phyloP scores from a whole-genome alignment of 148 eudicot genomes.

The Cornus kousa region DNA sequence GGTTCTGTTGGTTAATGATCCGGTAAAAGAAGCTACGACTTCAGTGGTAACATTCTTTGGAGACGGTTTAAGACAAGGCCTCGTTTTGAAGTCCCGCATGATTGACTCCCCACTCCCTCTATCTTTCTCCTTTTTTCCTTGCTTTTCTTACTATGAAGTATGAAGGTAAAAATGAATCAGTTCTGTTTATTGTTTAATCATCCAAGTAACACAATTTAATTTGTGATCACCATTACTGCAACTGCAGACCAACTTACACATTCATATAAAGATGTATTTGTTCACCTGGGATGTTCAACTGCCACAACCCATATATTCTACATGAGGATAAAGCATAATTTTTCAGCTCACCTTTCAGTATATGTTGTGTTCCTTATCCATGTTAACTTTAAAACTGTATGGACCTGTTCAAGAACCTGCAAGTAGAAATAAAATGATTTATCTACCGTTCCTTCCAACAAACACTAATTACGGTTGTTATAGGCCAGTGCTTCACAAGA shows the following conservation, averaged over 20 bases:
- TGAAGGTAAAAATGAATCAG: not conserved
- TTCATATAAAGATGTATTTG: not conserved
- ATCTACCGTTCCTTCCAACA: constrained; percentile 10
- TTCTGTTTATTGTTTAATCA: not conserved
- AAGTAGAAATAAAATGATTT: constrained; percentile 10
- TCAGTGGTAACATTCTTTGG: too few relatives aligned
- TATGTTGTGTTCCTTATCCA: constrained; percentile 89
- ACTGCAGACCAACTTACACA: not conserved
- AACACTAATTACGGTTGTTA: not conserved
- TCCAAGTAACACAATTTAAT: too few relatives aligned
- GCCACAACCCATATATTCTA: not conserved
- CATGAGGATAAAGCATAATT: not conserved
- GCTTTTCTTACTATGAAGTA: not conserved
- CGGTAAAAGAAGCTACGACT: too few relatives aligned
- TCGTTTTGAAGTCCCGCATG: too few relatives aligned
- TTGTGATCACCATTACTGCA: not conserved
- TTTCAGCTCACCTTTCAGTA: constrained; percentile 51
- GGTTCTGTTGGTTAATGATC: too few relatives aligned
- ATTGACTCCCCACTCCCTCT: too few relatives aligned
- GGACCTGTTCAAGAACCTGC: constrained; percentile 72
- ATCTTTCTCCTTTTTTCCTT: not conserved
- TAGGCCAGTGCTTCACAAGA: too few relatives aligned
- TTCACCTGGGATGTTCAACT: not conserved
- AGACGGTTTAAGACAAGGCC: too few relatives aligned
- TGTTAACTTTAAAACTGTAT: constrained; percentile 63